Percentiles rank a stretch among this genome's conserved stretches.
Evolutionary conservation across 1,284 basidiomycete species (phyloP).

Genomic region (Microbotryum violaceum): DNA sequence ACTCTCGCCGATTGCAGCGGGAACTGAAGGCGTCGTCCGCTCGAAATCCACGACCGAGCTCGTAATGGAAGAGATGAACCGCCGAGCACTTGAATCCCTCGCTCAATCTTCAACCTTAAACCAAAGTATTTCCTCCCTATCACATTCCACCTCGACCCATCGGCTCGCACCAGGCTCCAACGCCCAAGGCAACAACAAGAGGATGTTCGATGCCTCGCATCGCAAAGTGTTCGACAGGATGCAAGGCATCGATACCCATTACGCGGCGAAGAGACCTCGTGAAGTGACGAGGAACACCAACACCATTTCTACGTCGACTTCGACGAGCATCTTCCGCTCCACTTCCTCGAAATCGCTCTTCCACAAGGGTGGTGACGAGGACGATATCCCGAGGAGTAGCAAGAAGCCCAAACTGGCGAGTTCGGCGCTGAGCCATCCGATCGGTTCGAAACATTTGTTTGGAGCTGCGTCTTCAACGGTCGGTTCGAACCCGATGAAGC

Average conservation of each 20-base stretch:
- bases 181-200: constrained; percentile 3
- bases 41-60: constrained; percentile 1
- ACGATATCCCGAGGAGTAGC: not conserved
- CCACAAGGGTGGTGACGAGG: not conserved
- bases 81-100: constrained; percentile 3
- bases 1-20: too few species aligned
- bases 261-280: constrained; percentile 14
- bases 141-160: not conserved
- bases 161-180: not conserved
- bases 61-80: constrained; percentile 21
- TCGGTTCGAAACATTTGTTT: too few species aligned
- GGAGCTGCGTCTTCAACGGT: not conserved
- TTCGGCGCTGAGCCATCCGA: too few species aligned
- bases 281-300: not conserved
- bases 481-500: constrained; percentile 2
- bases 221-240: not conserved
- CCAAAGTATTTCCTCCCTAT: not conserved
- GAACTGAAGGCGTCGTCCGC: too few species aligned
- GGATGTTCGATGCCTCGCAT: constrained; percentile 10
- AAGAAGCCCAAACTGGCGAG: not conserved
- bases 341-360: not conserved
- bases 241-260: constrained; percentile 21
- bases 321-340: not conserved
- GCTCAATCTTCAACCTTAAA: not conserved
- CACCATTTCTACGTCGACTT: not conserved